Evolutionary conservation across 2,329 filamentous ascomycete species (phyloP).

Genomic region (Beauveria sp.): DNA sequence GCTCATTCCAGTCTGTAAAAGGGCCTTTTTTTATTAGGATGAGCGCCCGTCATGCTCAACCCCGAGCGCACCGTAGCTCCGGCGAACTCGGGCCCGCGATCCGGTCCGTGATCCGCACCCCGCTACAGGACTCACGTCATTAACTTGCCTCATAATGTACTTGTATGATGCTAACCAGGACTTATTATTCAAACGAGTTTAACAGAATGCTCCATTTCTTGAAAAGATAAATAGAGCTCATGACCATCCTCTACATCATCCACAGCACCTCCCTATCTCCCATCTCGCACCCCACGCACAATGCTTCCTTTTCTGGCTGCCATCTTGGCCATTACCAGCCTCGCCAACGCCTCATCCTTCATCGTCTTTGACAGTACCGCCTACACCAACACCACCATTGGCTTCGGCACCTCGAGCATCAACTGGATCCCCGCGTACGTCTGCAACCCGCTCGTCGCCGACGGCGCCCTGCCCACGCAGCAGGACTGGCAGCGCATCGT

Average conservation of each 20-base stretch:
- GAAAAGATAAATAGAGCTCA: neutral
- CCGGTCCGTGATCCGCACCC: neutral
- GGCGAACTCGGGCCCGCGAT: neutral
- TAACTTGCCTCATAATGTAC: neutral
- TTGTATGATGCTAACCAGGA: neutral
- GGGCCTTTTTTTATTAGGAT: neutral
- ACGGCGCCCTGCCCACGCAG: neutral
- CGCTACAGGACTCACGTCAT: neutral
- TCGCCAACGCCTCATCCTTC: neutral
- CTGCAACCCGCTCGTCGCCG: conserved; percentile 6
- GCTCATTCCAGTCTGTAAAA: neutral
- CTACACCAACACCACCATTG: conserved; percentile 10
- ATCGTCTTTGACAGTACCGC: conserved; percentile 10
- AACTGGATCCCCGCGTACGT: conserved; percentile 9
- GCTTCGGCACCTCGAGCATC: conserved; percentile 9
- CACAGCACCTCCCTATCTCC: neutral
- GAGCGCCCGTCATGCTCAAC: neutral
- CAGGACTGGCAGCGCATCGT: conserved; percentile 5
- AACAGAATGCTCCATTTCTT: too few species aligned
- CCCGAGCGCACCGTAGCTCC: neutral
- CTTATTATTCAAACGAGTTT: neutral
- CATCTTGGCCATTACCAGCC: neutral
- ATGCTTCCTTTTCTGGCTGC: neutral
- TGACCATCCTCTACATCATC: neutral
- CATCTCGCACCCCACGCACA: neutral